These are phyloP conservation scores for Leishmania mexicana DNA, from an alignment of 208 protist genomes.

Conservation along the genomic window DNA sequence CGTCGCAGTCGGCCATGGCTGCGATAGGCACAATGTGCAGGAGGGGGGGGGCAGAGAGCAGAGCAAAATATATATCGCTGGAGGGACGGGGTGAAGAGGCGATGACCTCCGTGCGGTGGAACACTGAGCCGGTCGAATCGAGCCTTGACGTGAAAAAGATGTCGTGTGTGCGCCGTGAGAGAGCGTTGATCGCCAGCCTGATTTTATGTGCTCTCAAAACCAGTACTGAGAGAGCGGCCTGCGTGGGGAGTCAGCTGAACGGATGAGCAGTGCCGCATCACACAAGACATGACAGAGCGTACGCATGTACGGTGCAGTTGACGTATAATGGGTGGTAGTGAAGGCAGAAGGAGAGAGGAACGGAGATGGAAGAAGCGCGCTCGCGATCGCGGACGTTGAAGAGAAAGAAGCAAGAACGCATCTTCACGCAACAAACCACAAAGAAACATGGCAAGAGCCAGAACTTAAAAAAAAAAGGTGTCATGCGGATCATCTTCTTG, in stretches of 20 bases:
- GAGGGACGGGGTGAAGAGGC: not conserved
- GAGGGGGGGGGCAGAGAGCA: not conserved
- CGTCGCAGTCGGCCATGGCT: conserved; percentile 56
- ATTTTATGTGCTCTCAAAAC: not conserved
- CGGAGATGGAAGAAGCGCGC: not conserved
- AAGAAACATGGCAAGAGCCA: not conserved
- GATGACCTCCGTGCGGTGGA: not conserved
- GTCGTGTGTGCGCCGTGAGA: not conserved
- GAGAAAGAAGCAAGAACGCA: not conserved
- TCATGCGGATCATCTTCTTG: not conserved
- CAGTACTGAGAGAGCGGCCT: not conserved
- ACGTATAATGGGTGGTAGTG: too few species aligned
- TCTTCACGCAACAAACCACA: not conserved
- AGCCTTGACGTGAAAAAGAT: not conserved
- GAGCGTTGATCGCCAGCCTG: not conserved
- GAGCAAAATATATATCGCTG: not conserved
- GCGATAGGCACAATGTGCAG: not conserved
- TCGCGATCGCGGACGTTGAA: not conserved
- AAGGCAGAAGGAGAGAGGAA: not conserved
- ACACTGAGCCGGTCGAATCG: not conserved
- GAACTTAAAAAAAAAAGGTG: not conserved
- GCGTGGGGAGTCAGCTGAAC: not conserved
- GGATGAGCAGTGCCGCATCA: not conserved
- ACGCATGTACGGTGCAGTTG: not conserved
- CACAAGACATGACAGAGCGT: not conserved